Conservation (phyloP, 2,329 filamentous ascomycete genomes). For the Neofusicoccum laricinum region DNA sequence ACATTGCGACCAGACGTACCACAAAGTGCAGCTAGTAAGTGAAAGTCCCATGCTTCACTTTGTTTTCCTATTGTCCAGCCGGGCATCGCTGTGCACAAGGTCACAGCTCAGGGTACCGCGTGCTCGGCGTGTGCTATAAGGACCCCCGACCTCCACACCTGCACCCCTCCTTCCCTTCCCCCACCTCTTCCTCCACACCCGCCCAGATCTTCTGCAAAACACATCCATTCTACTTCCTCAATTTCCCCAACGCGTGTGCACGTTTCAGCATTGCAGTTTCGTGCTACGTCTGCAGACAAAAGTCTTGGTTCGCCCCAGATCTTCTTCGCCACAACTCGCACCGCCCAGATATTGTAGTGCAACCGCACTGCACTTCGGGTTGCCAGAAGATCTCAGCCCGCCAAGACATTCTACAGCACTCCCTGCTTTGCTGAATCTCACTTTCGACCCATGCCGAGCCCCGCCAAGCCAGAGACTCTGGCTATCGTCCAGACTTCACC, state of each 20-base stretch:
- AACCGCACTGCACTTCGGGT: background rate
- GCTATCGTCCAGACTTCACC: background rate
- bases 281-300: background rate
- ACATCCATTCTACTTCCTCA: too few species aligned
- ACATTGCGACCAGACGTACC: constrained; percentile 52
- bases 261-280: background rate
- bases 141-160: background rate
- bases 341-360: constrained; percentile 5
- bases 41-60: background rate
- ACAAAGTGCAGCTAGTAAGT: constrained; percentile 76
- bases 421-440: background rate
- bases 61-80: background rate
- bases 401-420: constrained; percentile 1
- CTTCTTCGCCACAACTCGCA: background rate
- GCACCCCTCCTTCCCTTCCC: background rate
- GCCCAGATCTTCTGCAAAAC: background rate
- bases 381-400: background rate
- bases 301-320: background rate
- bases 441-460: background rate
- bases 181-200: background rate
- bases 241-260: background rate
- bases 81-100: background rate
- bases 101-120: background rate
- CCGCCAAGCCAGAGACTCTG: background rate
- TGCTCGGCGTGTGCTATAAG: background rate